Conservation (phyloP, 441 rosid species). For the Populus hybrid region DNA sequence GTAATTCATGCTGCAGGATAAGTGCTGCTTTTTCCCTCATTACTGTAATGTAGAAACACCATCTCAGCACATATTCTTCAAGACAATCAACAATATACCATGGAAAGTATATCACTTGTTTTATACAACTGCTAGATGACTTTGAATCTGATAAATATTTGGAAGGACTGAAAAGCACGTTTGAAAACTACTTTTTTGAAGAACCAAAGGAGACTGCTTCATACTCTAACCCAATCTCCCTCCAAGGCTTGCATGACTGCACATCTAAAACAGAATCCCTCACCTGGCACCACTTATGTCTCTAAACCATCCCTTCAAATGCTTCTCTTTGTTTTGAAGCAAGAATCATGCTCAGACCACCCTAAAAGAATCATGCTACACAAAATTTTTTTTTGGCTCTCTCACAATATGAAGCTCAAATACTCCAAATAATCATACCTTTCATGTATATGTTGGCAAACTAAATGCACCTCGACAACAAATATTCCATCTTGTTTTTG, state of each 20-base stretch:
- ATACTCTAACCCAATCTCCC: neutral
- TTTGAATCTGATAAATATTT: neutral
- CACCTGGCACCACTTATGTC: neutral
- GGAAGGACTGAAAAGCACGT: neutral
- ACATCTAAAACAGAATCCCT: neutral
- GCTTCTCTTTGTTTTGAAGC: neutral
- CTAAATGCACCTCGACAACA: neutral
- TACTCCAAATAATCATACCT: neutral
- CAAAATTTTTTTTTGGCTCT: neutral
- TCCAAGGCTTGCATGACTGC: neutral
- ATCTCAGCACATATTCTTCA: neutral
- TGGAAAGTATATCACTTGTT: neutral
- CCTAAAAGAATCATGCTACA: neutral
- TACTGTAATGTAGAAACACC: neutral
- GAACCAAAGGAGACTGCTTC: neutral
- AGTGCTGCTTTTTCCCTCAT: neutral
- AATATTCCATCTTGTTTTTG: neutral
- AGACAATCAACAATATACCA: neutral
- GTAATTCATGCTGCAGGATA: neutral
- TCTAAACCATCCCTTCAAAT: neutral
- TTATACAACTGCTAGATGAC: neutral
- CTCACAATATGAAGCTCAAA: neutral
- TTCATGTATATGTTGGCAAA: neutral
- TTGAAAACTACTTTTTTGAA: neutral
- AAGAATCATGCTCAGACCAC: neutral